phyloP scores from a whole-genome alignment of 257 asterid genomes.

The Fraxinus cuspidata region DNA sequence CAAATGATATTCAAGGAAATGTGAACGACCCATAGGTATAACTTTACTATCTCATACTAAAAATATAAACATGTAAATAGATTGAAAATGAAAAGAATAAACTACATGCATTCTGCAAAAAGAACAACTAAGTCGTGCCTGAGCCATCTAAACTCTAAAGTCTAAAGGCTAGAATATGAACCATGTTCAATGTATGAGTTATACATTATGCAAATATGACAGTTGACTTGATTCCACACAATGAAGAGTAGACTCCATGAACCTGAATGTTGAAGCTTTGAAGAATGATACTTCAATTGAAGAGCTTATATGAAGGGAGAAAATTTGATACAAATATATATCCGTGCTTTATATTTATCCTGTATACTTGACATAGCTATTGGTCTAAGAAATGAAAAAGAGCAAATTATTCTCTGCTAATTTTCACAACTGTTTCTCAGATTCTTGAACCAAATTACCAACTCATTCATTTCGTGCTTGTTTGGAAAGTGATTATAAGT shows the following conservation, averaged over 20 bases:
- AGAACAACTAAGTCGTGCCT: background rate
- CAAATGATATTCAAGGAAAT: conserved; percentile 12
- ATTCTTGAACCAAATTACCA: background rate
- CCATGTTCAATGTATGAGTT: background rate
- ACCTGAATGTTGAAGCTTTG: no score
- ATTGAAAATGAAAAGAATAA: background rate
- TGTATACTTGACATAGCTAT: background rate
- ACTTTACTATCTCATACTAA: background rate
- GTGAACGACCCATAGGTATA: background rate
- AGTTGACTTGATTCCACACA: no score
- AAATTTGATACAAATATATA: no score
- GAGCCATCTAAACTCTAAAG: background rate
- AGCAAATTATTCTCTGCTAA: background rate
- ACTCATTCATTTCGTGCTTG: background rate
- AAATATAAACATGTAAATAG: background rate
- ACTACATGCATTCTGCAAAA: background rate
- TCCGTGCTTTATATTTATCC: no score
- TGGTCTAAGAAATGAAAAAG: background rate
- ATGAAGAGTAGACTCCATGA: no score
- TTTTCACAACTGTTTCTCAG: background rate
- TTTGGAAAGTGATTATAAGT: no score
- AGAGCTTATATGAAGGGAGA: no score
- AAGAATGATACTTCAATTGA: no score
- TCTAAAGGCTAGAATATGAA: background rate
- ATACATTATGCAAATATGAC: no score